Base-by-base conservation (phyloP, 148 eudicot species). In the Suaeda aralocaspica region DNA sequence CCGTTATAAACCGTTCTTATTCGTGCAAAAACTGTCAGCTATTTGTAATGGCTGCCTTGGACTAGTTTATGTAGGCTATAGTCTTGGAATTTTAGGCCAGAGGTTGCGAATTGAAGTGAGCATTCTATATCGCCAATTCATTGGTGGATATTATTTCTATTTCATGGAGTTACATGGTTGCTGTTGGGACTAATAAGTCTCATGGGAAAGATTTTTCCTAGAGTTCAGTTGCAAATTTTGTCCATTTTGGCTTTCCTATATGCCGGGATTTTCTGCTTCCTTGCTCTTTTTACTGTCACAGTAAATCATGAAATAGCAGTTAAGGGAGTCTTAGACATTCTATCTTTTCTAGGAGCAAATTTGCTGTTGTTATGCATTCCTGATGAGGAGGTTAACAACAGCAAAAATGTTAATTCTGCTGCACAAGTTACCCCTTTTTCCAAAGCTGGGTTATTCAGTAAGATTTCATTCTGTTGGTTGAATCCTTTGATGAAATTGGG, bases 401-500 rank as follows among this genome's bases (percentile, higher is more conserved):
- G 25, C 41, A 58, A 26, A 28, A 83, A 80, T 69, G 33, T 59
- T 59, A 72, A 64, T 57, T 28, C 76, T 69, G 64, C 26, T 73
- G 78, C 48, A 22, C 39, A 66, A 24, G 76, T 80, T 64, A 81
- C 87, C 63, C 79, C 79, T 39, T 85, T 90, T 80, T 70, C 84
- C 39, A 72, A 67, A 68, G 82, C 92, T 9, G 74, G 87, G 16
- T 74, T 79, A 33, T 68, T 80, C 12, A 83, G 82, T 77, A 78
- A 72, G 60, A 67, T 82, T 80, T 81, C 92, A 4, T 88, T 88
- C 72, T 83, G 88, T 91, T 91, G 97, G 97, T 65, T 91, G 75
- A 88, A 88, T 36, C 72, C 87, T 25, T 72, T 91, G 78, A 88
- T 91, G 93, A 91, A 70, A 78, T 63, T 21, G 68, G 97, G 97